Percentiles rank a stretch among this genome's conserved stretches.
Evolutionary conservation across 164 flowering plant species (phyloP).

Genomic region (Chloranthus sessilifolius): DNA sequence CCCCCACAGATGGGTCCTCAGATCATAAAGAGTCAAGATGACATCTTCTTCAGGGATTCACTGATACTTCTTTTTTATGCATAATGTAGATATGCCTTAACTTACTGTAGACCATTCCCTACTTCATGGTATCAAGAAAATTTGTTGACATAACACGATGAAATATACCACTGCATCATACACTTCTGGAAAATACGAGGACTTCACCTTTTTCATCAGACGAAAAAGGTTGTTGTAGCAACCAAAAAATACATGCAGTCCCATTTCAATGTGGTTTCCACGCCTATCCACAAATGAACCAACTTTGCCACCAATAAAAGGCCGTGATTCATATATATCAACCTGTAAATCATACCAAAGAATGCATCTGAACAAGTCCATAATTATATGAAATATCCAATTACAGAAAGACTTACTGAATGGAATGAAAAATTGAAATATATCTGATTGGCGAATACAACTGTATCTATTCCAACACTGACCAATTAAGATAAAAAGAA

Average conservation of each 20-base stretch:
- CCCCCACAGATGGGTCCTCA: neutral
- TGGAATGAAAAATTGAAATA: neutral
- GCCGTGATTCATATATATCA: conserved; percentile 90
- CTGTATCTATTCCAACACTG: neutral
- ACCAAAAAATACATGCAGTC: conserved; percentile 95
- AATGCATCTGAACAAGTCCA: conserved; percentile 2
- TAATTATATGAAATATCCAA: neutral
- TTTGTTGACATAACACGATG: too few relatives aligned
- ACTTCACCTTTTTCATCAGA: conserved; percentile 84
- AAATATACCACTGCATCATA: too few relatives aligned
- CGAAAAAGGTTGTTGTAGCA: conserved; percentile 97
- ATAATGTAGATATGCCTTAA: neutral
- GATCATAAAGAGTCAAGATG: neutral
- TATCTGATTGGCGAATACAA: neutral
- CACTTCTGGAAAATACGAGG: neutral
- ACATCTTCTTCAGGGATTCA: neutral
- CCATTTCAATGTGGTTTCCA: conserved; percentile 98
- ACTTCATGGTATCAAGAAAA: neutral
- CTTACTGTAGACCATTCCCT: neutral
- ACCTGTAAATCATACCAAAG: conserved; percentile 48
- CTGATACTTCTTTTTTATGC: neutral
- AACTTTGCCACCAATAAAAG: conserved; percentile 96
- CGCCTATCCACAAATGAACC: conserved; percentile 88
- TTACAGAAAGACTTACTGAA: conserved; percentile 4
- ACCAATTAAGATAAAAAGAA: neutral